Evolutionary conservation across 2,329 filamentous ascomycete genomes (phyloP), one percentile per base, ranked within the genome.

Genomic region (Amphichorda felina): DNA sequence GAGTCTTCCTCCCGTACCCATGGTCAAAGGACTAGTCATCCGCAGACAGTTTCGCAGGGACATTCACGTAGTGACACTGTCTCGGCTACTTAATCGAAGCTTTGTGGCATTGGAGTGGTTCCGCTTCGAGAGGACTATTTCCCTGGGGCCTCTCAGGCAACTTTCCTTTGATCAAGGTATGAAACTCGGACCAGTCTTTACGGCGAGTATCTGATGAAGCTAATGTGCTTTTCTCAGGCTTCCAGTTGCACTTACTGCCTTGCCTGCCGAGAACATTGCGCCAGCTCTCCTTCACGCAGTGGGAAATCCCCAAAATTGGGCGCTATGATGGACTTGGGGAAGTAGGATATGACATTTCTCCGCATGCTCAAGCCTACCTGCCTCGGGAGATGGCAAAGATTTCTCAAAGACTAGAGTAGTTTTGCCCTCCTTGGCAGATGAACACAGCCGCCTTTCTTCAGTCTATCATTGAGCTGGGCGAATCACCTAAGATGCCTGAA

Each of bases 51-150:
- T 39, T 37, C 39, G 36, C 36, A 40, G 41, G 37, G 28, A 36
- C 2, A 37, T 43, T 29, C 34, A 38, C 34, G 14, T 38, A 35
- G 8, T 19, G 34, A 22, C 41, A 25, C 36, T 43, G 30, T 35
- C 38, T 31, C 38, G 34, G 31, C 37, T 43, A 28, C 36, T 43
- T 25, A 17, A 21, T 18, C 36, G 32, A 39, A 41, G 41, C 26
- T 38, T 42, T 38, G 36, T 40, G 29, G 35, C 29, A 37, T 38
- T 42, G 38, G 40, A 42, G 35, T 40, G 38, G 35, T 40, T 42
- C 33, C 40, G 38, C 34, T 33, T 40, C 9, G 40, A 42, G 38
- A 42, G 40, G 36, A 40, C 36, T 27, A 8, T 40, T 34, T 32
- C 30, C 32, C 17, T 16, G n/a, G 30, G 34, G 30, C 21, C 29